phyloP scores from a whole-genome alignment of 345 rosid genomes.

The Hirschfeldia incana region DNA sequence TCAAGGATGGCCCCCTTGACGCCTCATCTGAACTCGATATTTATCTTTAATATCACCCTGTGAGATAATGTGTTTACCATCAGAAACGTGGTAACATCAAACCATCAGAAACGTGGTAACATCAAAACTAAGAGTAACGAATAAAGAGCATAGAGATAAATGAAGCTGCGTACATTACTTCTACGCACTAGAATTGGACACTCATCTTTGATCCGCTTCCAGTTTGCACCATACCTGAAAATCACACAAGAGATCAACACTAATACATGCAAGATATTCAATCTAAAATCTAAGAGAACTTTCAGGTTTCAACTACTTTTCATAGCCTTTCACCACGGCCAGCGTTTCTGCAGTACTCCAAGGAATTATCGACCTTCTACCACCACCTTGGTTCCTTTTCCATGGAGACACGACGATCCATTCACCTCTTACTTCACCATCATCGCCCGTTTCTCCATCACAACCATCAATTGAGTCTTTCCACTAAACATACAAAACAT shows the following conservation, averaged over 20 bases:
- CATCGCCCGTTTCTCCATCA: slow-evolving; percentile 26
- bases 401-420: slow-evolving; percentile 17
- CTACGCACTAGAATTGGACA: slow-evolving; percentile 28
- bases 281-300: slow-evolving; percentile 2
- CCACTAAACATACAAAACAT: slow-evolving; percentile 39
- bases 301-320: slow-evolving; percentile 30
- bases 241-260: slow-evolving; percentile 15
- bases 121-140: not conserved
- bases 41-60: slow-evolving; percentile 40
- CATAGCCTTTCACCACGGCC: slow-evolving; percentile 37
- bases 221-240: slow-evolving; percentile 38
- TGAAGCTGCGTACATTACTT: slow-evolving; percentile 33
- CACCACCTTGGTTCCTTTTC: slow-evolving; percentile 17
- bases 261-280: slow-evolving; percentile 18
- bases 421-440: slow-evolving; percentile 15
- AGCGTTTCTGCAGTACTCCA: slow-evolving; percentile 42
- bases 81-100: slow-evolving; percentile 1
- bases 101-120: slow-evolving; percentile 4
- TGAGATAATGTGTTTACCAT: slow-evolving; percentile 10
- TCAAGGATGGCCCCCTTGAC: slow-evolving; percentile 27
- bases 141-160: slow-evolving; percentile 13
- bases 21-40: slow-evolving; percentile 38
- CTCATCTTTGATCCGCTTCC: slow-evolving; percentile 38
- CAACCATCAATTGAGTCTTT: slow-evolving; percentile 38
- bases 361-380: slow-evolving; percentile 20